Evolutionary conservation across 2,329 filamentous ascomycete species (phyloP).

Genomic region (Trichothecium roseum): DNA sequence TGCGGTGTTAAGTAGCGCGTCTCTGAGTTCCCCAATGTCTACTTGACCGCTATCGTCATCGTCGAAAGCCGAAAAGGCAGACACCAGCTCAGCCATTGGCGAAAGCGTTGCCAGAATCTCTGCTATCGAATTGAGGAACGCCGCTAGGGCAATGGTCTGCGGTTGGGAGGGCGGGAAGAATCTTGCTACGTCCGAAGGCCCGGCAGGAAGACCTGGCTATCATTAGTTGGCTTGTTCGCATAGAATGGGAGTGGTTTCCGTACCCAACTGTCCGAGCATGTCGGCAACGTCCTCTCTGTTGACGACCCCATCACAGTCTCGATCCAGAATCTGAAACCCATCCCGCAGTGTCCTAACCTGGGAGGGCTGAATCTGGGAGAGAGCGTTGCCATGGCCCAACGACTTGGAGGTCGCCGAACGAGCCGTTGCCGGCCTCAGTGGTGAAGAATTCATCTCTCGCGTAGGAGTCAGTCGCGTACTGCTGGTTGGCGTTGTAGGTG

Average conservation of each 20-base stretch:
- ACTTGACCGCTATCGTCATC: slow-evolving; percentile 92
- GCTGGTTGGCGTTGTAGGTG: slow-evolving; percentile 27
- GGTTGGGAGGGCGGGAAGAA: slow-evolving; percentile 72
- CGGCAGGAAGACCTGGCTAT: slow-evolving; percentile 59
- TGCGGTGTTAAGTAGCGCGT: slow-evolving; percentile 72
- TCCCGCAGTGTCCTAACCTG: slow-evolving; percentile 84
- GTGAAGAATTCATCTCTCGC: slow-evolving; percentile 25
- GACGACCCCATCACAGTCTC: slow-evolving; percentile 76
- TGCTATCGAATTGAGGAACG: slow-evolving; percentile 76
- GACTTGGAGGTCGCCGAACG: slow-evolving; percentile 21
- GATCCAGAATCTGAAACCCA: slow-evolving; percentile 86
- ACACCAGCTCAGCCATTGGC: slow-evolving; percentile 67
- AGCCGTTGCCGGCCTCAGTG: slow-evolving; percentile 19
- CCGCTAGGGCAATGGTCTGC: slow-evolving; percentile 70
- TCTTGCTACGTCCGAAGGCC: slow-evolving; percentile 56
- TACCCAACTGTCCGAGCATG: slow-evolving; percentile 78
- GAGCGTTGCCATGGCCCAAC: slow-evolving; percentile 37
- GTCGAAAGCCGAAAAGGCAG: slow-evolving; percentile 91
- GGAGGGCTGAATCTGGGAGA: slow-evolving; percentile 66
- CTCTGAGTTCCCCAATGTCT: slow-evolving; percentile 70
- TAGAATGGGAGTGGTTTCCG: slow-evolving; percentile 3
- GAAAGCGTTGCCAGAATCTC: slow-evolving; percentile 65
- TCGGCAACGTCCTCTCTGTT: slow-evolving; percentile 75
- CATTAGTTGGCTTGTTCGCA: slow-evolving; percentile 5
- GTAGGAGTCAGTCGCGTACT: slow-evolving; percentile 11